Percentiles rank a stretch among this genome's conserved stretches.
These are phyloP conservation scores for Quercus mongolica DNA, from an alignment of 306 rosid species.

Conservation along the genomic window DNA sequence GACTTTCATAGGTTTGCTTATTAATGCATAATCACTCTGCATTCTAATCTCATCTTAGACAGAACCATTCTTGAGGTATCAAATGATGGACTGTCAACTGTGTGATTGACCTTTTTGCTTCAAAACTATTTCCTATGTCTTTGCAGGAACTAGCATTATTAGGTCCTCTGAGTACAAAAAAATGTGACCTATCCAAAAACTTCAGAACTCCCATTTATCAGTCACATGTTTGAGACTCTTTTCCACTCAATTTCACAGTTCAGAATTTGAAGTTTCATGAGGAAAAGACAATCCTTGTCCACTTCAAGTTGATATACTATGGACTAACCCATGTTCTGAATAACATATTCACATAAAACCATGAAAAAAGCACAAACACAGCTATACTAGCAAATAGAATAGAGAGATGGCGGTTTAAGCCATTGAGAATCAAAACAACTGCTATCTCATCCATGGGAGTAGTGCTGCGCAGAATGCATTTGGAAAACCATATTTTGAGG, in stretches of 20 bases:
- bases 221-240: slow-evolving; percentile 13
- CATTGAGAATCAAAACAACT: slow-evolving; percentile 23
- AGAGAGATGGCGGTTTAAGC: slow-evolving; percentile 34
- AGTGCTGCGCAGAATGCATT: slow-evolving; percentile 56
- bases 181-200: too few species aligned
- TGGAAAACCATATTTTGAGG: slow-evolving; percentile 67
- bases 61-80: slow-evolving; percentile 10
- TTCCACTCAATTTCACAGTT: slow-evolving; percentile 17
- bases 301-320: slow-evolving; percentile 29
- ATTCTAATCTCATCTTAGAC: neutral
- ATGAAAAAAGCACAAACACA: slow-evolving; percentile 27
- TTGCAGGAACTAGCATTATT: neutral
- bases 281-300: slow-evolving; percentile 25
- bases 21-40: slow-evolving; percentile 13
- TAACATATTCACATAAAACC: slow-evolving; percentile 58
- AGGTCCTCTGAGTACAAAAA: too few species aligned
- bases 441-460: slow-evolving; percentile 43
- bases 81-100: slow-evolving; percentile 1
- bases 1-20: slow-evolving; percentile 15
- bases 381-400: slow-evolving; percentile 32
- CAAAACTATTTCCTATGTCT: neutral
- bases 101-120: neutral
- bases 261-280: slow-evolving; percentile 19
- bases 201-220: too few species aligned
- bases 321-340: slow-evolving; percentile 35